Percentiles rank a stretch among this genome's conserved stretches.
phyloP scores from a whole-genome alignment of 2,329 filamentous ascomycete species.

The Apiospora hydei region DNA sequence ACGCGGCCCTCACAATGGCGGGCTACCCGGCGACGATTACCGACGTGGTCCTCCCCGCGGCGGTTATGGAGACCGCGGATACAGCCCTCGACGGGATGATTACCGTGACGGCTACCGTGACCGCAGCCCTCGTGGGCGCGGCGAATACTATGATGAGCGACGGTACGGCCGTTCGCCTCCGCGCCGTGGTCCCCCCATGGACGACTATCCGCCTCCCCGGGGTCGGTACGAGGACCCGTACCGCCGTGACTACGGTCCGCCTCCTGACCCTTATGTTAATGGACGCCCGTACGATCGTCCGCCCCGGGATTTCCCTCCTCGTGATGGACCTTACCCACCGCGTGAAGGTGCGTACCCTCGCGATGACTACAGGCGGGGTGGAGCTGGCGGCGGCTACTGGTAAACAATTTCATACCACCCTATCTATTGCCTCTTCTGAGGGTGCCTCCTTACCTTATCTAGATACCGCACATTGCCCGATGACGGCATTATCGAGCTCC shows the following conservation, averaged over 20 bases:
- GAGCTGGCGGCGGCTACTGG: slow-evolving; percentile 42
- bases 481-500: slow-evolving; percentile 13
- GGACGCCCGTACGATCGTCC: slow-evolving; percentile 64
- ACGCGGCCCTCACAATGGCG: slow-evolving; percentile 65
- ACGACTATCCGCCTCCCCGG: slow-evolving; percentile 77
- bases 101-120: slow-evolving; percentile 83
- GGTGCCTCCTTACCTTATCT: slow-evolving; percentile 22
- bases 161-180: slow-evolving; percentile 79
- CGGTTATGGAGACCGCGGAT: slow-evolving; percentile 41
- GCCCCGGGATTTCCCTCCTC: slow-evolving; percentile 57
- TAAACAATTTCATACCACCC: slow-evolving; percentile 40
- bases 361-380: slow-evolving; percentile 42
- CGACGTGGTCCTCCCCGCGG: slow-evolving; percentile 75
- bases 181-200: slow-evolving; percentile 72
- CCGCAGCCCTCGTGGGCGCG: slow-evolving; percentile 72
- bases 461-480: slow-evolving; percentile 20
- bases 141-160: slow-evolving; percentile 88
- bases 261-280: slow-evolving; percentile 63
- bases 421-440: slow-evolving; percentile 26
- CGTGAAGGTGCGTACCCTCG: slow-evolving; percentile 42
- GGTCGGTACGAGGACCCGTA: slow-evolving; percentile 81
- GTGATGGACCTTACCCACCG: slow-evolving; percentile 57
- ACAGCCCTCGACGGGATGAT: slow-evolving; percentile 75
- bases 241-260: slow-evolving; percentile 68
- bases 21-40: slow-evolving; percentile 59